These are phyloP conservation scores for Yamadazyma paraphyllophila DNA, from an alignment of 805 yeast genomes.

Conservation along the genomic window DNA sequence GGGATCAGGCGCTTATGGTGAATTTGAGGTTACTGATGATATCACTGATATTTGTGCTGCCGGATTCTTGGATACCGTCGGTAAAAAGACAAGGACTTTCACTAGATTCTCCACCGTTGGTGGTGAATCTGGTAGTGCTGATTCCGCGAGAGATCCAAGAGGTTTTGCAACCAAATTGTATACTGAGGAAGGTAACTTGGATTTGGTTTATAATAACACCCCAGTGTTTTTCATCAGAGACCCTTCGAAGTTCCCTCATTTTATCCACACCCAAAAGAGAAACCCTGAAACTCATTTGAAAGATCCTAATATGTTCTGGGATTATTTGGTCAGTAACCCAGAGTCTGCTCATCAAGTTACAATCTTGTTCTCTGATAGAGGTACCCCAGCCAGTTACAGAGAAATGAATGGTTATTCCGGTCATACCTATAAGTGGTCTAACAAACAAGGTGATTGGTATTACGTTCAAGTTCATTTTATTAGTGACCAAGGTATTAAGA, in stretches of 20 bases:
- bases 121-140: constrained; percentile 80
- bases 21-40: constrained; percentile 84
- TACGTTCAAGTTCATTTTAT: constrained; percentile 78
- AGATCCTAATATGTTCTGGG: constrained; percentile 85
- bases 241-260: constrained; percentile 82
- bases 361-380: constrained; percentile 75
- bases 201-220: constrained; percentile 82
- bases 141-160: constrained; percentile 84
- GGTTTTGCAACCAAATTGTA: constrained; percentile 79
- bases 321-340: constrained; percentile 68
- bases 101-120: constrained; percentile 87
- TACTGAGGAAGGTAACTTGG: constrained; percentile 83
- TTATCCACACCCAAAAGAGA: constrained; percentile 87
- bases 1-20: constrained; percentile 89
- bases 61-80: constrained; percentile 67
- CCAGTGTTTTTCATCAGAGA: constrained; percentile 85
- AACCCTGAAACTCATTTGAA: constrained; percentile 77
- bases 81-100: constrained; percentile 73
- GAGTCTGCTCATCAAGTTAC: constrained; percentile 75
- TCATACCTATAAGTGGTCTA: constrained; percentile 80
- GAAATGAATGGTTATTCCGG: constrained; percentile 85
- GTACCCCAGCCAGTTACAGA: constrained; percentile 74
- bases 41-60: constrained; percentile 70
- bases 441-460: constrained; percentile 69
- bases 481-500: constrained; percentile 60